Evolutionary conservation across 352 stramenopile genomes (phyloP).

Genomic region (Globisporangium acanthophoron): DNA sequence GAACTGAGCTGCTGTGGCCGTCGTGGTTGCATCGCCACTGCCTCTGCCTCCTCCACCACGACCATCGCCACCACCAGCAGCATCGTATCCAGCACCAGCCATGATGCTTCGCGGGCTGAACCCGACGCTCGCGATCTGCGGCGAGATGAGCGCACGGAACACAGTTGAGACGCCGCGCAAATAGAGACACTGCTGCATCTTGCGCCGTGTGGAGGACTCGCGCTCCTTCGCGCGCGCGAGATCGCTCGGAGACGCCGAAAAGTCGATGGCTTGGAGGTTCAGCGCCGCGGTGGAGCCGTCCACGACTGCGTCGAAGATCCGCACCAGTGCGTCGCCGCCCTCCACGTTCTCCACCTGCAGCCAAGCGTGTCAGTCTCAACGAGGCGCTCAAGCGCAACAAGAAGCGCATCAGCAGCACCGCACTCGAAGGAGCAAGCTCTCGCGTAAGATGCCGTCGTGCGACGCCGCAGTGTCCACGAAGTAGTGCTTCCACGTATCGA

Average conservation of each 20-base stretch:
- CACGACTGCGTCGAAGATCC: constrained; percentile 41
- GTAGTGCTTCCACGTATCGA: constrained; percentile 59
- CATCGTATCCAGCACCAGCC: neutral
- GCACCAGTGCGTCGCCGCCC: constrained; percentile 39
- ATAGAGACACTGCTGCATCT: constrained; percentile 53
- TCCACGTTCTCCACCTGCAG: constrained; percentile 48
- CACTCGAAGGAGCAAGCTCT: constrained; percentile 42
- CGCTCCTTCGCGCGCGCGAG: constrained; percentile 24
- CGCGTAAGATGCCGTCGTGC: constrained; percentile 47
- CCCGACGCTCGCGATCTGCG: constrained; percentile 35
- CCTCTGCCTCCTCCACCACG: neutral
- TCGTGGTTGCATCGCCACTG: neutral
- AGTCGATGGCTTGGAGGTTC: constrained; percentile 44
- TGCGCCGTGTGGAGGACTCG: constrained; percentile 28
- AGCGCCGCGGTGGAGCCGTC: constrained; percentile 32
- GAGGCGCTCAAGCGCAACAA: neutral
- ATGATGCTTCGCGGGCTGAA: constrained; percentile 35
- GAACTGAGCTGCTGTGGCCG: neutral
- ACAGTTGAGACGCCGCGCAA: constrained; percentile 38
- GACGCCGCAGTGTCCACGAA: constrained; percentile 54
- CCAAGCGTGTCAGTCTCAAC: neutral
- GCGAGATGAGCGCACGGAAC: constrained; percentile 36
- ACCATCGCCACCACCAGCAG: neutral
- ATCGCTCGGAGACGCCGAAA: constrained; percentile 27
- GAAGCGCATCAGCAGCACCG: neutral